Evolutionary conservation across 2,329 filamentous ascomycete species (phyloP), one percentile per base, ranked within the genome.

Genomic region (Pyricularia grisea): DNA sequence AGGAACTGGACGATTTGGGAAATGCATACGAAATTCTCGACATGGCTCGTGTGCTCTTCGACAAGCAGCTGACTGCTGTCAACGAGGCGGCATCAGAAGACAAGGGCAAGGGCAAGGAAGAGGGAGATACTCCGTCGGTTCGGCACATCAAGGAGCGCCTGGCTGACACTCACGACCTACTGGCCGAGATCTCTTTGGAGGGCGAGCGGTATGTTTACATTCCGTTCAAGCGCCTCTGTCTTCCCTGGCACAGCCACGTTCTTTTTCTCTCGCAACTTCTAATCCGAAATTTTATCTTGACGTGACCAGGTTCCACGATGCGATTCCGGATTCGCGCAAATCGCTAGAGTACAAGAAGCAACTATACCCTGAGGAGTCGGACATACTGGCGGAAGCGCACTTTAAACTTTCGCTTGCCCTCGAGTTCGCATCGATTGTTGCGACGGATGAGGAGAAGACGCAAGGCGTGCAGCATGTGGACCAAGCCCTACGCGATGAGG

Each of bases 171-270:
- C 93, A 97, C 77, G 94, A 97, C 77, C 86, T 97, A 69, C 91
- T 98, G 71, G 92, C 94, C 11, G 95, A 99, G 79, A 97, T 99
- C 71, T 96, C 92, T n/a, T 84, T 99, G 31, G 95, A 99, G 81
- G 97, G 95, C 73, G 95, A 98, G 80, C 90, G 91, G 82, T 89
- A 80, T 70, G 78, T 71, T 63, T 58, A 36, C 55, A 63, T 20
- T 31, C 9, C 31, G 27, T 55, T 58, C 58, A 69, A 30, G 63
- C 17, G 23, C 50, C 68, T 69, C 17, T 61, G 33, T 61, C 63
- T 67, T 50, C 12, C 36, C 58, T 14, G 36, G 65, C 36, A n/a
- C 17, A 28, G 2, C 42, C 42, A 7, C 17, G 2, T 50, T 17
- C 42, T 50, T 20, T 50, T n/a, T n/a, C 20, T 20, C 12, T 20